Evolutionary conservation across 192 early-diverging fungal genomes (phyloP), one percentile per base, ranked within the genome.

Genomic region (Cladochytrium replicatum): DNA sequence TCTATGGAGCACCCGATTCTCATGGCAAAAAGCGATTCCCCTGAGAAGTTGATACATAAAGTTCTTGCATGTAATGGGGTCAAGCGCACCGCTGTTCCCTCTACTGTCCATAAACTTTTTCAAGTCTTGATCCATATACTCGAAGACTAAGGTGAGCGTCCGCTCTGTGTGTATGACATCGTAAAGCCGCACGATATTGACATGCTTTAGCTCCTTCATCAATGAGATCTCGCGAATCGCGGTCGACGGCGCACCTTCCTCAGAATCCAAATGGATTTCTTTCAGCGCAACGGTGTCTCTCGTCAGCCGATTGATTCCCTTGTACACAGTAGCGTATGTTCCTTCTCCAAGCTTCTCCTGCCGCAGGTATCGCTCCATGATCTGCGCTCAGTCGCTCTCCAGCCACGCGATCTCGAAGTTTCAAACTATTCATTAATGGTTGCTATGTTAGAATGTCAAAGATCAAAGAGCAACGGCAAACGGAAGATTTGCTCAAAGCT

Each of bases 321-420:
- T 97, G 76, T 94, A 98, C 3, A 99, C 97, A 40, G 95, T 92
- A 26, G 93, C 97, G 61, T 97, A 99, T 2, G 97, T 96, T 49
- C 75, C 75, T 66, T 69, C 67, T 25, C 67, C 67, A 13, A 69
- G 67, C 55, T 65, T 64, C 37, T 69, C 67, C 15, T 57, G 57
- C 29, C 67, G 57, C 15, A 61, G 21, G 32, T 69, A 69, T 4
- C 67, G 61, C 29, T 66, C 51, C 51, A 53, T 53, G n/a, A n/a
- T n/a, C n/a, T n/a, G n/a, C n/a, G n/a, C n/a, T n/a, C n/a, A n/a
- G n/a, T n/a, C n/a, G n/a, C n/a, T n/a, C n/a, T n/a, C n/a, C n/a
- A n/a, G n/a, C n/a, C n/a, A n/a, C n/a, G n/a, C n/a, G n/a, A n/a
- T n/a, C n/a, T n/a, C n/a, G n/a, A n/a, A n/a, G n/a, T n/a, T n/a